Base-by-base conservation (phyloP, 1,139 yeast genomes). In the Casaregolazyma suthepensis region DNA sequence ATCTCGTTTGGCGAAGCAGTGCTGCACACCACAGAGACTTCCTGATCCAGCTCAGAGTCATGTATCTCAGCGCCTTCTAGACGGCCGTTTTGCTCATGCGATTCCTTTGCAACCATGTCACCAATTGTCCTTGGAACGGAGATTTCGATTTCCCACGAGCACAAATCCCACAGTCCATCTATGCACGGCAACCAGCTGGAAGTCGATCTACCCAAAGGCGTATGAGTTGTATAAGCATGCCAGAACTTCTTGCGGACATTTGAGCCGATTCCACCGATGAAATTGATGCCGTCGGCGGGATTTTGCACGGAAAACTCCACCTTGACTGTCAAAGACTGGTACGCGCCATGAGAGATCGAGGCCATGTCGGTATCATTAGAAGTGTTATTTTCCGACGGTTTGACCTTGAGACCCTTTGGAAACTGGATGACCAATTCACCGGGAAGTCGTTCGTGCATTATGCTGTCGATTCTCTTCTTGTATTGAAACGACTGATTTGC, bases 181-280 rank as follows among this genome's bases (percentile, higher is more conserved):
- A 93, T 77, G 66, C 99, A 94, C 0, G 99, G 99, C 48, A 93
- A 87, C 99, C 99, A 94, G 19, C 90, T 85, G 1, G 96, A 87
- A 0, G 98, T 87, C 13, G 95, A 82, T 7, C 87, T 77, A 19
- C 90, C 90, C 48, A 82, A 72, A 26, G 89, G 91, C 2, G 88
- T 77, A 64, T 93, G 91, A 1, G 81, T 76, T 0, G 99, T 91
- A 67, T 86, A 90, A 1, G 88, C 95, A 64, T 87, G 96, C 95
- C 97, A 90, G 45, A 72, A 68, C 13, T 71, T 68, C 49, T 72
- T 71, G 26, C 71, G 70, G 6, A 72, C 51, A 29, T 60, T 61
- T 43, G 69, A 51, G 66, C 72, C 61, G 15, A 55, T 57, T 20
- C 79, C 81, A 19, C 89, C 86, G 40, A 84, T 79, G 66, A 93